These are phyloP conservation scores for Fusarium subglutinans DNA, from an alignment of 2,329 filamentous ascomycete species.

Conservation along the genomic window DNA sequence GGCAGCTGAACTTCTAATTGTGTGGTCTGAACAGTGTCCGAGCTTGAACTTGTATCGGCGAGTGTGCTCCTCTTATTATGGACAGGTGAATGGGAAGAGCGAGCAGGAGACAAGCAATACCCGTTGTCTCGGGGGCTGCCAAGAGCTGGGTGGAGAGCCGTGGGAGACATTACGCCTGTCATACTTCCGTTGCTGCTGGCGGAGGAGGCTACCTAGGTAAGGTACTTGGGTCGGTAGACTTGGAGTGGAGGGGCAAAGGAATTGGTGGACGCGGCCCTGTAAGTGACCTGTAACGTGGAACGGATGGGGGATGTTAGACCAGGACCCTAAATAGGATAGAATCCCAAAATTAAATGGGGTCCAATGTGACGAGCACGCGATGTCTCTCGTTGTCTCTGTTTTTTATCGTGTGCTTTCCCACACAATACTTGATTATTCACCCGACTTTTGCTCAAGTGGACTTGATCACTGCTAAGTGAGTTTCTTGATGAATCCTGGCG, in stretches of 20 bases:
- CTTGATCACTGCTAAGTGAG: background rate
- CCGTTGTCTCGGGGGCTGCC: conserved; percentile 46
- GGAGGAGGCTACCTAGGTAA: conserved; percentile 11
- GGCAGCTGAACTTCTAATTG: conserved; percentile 3
- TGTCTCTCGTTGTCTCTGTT: conserved; percentile 23
- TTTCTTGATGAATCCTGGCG: conserved; percentile 1
- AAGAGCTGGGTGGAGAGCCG: conserved; percentile 62
- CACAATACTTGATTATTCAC: conserved; percentile 1
- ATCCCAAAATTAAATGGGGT: conserved; percentile 16
- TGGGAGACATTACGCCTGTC: conserved; percentile 52
- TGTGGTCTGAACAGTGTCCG: conserved; percentile 10
- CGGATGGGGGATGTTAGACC: conserved; percentile 2
- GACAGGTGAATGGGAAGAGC: conserved; percentile 20
- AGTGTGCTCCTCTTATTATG: conserved; percentile 37
- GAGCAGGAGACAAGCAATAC: conserved; percentile 27
- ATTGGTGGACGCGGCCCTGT: conserved; percentile 17
- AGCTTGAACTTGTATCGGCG: conserved; percentile 3
- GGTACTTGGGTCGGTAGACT: conserved; percentile 2
- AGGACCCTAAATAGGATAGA: conserved; percentile 13
- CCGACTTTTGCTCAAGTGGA: background rate
- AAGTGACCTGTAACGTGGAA: background rate
- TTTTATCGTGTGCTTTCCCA: conserved; percentile 27
- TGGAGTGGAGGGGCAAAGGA: conserved; percentile 19
- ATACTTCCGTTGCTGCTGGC: conserved; percentile 38
- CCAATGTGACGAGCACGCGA: conserved; percentile 27